Evolutionary conservation across 2,329 filamentous ascomycete species (phyloP).

Genomic region (Xylariaceae sp.): DNA sequence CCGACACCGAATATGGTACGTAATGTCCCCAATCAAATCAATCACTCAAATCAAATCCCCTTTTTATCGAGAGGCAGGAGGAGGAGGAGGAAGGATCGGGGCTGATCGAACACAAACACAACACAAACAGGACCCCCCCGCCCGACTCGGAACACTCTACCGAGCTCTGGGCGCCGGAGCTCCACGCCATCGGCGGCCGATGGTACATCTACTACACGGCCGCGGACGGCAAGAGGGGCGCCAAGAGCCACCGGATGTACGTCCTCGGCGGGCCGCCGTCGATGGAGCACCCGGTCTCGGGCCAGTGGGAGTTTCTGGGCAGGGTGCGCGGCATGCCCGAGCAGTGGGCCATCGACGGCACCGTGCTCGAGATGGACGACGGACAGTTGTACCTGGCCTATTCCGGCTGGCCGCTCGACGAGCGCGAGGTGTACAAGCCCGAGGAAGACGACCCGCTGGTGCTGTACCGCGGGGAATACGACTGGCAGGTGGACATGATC

Average conservation of each 20-base stretch:
- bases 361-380: slow-evolving; percentile 27
- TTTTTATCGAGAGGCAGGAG: not conserved
- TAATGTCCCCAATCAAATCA: not conserved
- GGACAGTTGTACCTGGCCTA: slow-evolving; percentile 27
- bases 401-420: slow-evolving; percentile 29
- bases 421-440: slow-evolving; percentile 3
- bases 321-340: slow-evolving; percentile 25
- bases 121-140: slow-evolving; percentile 24
- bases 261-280: slow-evolving; percentile 28
- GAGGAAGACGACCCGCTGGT: not conserved
- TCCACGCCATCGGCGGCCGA: slow-evolving; percentile 27
- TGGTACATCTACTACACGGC: slow-evolving; percentile 33
- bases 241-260: slow-evolving; percentile 30
- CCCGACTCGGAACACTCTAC: slow-evolving; percentile 27
- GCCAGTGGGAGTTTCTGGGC: slow-evolving; percentile 30
- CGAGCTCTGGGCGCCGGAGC: slow-evolving; percentile 31
- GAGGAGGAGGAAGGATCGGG: too few relatives aligned
- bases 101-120: not conserved
- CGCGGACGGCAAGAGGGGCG: slow-evolving; percentile 25
- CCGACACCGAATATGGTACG: slow-evolving; percentile 30
- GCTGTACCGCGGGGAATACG: not conserved
- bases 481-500: not conserved
- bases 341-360: slow-evolving; percentile 32
- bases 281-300: slow-evolving; percentile 24
- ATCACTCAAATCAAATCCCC: not conserved